These are phyloP conservation scores for Xylaria cubensis DNA, from an alignment of 495 filamentous ascomycete genomes.

Conservation along the genomic window DNA sequence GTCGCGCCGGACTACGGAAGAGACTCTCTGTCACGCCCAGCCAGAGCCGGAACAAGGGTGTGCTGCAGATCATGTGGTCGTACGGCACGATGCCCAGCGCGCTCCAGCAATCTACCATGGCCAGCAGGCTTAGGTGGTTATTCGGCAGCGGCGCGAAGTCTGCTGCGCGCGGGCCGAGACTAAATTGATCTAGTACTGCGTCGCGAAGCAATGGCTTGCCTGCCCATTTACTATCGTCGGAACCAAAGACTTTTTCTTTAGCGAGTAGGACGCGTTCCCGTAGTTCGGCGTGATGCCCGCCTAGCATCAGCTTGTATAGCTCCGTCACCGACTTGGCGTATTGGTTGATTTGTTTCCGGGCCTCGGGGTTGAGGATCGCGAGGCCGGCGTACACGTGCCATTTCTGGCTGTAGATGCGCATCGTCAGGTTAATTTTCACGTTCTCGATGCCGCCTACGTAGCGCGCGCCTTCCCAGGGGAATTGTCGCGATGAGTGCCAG, in stretches of 20 bases:
- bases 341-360: constrained; percentile 89
- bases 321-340: constrained; percentile 93
- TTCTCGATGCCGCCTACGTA: constrained; percentile 98
- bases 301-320: constrained; percentile 94
- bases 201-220: constrained; percentile 76
- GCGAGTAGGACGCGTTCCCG: constrained; percentile 77
- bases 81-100: constrained; percentile 92
- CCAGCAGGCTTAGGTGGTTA: constrained; percentile 89
- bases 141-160: constrained; percentile 67
- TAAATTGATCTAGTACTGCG: constrained; percentile 86
- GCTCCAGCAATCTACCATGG: constrained; percentile 99
- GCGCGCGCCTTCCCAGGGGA: constrained; percentile 92
- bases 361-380: constrained; percentile 92
- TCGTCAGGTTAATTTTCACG: constrained; percentile 96
- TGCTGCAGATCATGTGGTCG: constrained; percentile 99
- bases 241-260: constrained; percentile 78
- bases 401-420: constrained; percentile 97
- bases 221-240: constrained; percentile 55
- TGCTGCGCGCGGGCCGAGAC: constrained; percentile 60
- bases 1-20: constrained; percentile 81
- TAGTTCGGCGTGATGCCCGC: constrained; percentile 80
- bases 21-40: constrained; percentile 96
- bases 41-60: constrained; percentile 97
- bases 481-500: constrained; percentile 90
- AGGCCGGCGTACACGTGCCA: constrained; percentile 99